Evolutionary conservation across 2,329 filamentous ascomycete species (phyloP), one percentile per base, ranked within the genome.

Genomic region (Aspergillus ruber): DNA sequence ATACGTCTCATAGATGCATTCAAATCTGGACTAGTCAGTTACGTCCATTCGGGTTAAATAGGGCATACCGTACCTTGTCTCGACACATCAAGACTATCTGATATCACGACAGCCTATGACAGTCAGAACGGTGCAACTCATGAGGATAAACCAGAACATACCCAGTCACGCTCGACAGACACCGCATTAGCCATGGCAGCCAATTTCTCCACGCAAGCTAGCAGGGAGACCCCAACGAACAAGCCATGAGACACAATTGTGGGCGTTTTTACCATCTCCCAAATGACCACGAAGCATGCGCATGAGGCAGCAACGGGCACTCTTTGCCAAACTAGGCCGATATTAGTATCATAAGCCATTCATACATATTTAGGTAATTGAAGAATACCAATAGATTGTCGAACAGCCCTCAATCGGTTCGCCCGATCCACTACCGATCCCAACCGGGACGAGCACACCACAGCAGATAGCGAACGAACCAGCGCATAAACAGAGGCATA

Each of bases 101-200:
- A 59, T 29, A 67, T 59, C 10, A 67, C 60, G 41, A 67, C 59
- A 3, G 57, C 59, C 64, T 65, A 23, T 2, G 13, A 4, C 1
- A 6, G 27, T 27, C 5, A 42, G 18, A 20, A 12, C 3, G 36
- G 48, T 42, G 36, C 42, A 29, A 29, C 10, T 5, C 25, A 29
- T 29, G 25, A 29, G 33, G 8, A 17, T 2, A 8, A 4, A 7
- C 15, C 48, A 8, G 44, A 47, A 47, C 64, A 43, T 52, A 72
- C 67, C 85, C 85, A 88, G 56, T 90, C 86, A 57, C 82, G 73
- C 62, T 89, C 86, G 0, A 90, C 76, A 0, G 85, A 74, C 1
- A 89, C 78, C 0, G 80, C 73, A 60, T 88, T 89, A 62, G 81
- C 74, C 5, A 83, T 74, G 1, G 82, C 75, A 12, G 73, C 75